A percentile compares a stretch with the other conserved stretches of the same genome.
These are phyloP conservation scores for Musa troglodytarum DNA, from an alignment of 176 grass and related monocot genomes.

Conservation along the genomic window DNA sequence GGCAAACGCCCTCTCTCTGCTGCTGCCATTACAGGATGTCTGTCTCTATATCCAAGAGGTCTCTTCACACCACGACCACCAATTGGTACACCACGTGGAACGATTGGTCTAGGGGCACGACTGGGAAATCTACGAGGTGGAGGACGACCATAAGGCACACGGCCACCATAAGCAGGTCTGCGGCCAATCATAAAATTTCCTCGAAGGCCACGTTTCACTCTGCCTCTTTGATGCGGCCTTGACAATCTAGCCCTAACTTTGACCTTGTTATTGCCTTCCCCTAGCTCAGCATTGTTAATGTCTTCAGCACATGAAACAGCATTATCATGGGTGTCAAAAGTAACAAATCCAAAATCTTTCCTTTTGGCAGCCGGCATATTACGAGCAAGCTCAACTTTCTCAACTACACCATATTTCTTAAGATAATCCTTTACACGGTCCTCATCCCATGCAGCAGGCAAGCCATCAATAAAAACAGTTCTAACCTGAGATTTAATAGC, in stretches of 20 bases:
- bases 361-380: slow-evolving; percentile 94
- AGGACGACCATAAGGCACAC: slow-evolving; percentile 39
- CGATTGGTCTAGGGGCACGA: slow-evolving; percentile 29
- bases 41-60: slow-evolving; percentile 55
- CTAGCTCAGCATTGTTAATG: slow-evolving; percentile 1
- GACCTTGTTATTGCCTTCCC: slow-evolving; percentile 3
- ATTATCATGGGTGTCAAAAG: slow-evolving; percentile 84
- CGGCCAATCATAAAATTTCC: slow-evolving; percentile 69
- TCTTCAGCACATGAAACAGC: slow-evolving; percentile 64
- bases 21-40: slow-evolving; percentile 41
- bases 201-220: slow-evolving; percentile 57
- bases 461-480: slow-evolving; percentile 90
- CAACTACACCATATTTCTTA: slow-evolving; percentile 77
- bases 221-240: slow-evolving; percentile 63
- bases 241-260: slow-evolving; percentile 87
- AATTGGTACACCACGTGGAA: slow-evolving; percentile 30
- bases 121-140: slow-evolving; percentile 30
- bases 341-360: slow-evolving; percentile 97
- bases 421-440: slow-evolving; percentile 75
- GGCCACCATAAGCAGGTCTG: slow-evolving; percentile 35
- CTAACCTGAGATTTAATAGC: slow-evolving; percentile 43
- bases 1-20: slow-evolving; percentile 58
- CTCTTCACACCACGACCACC: slow-evolving; percentile 55
- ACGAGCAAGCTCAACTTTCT: slow-evolving; percentile 87
- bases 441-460: slow-evolving; percentile 80